Conservation (phyloP, 495 filamentous ascomycete species). For the Paragyromitra xinjiangensis region DNA sequence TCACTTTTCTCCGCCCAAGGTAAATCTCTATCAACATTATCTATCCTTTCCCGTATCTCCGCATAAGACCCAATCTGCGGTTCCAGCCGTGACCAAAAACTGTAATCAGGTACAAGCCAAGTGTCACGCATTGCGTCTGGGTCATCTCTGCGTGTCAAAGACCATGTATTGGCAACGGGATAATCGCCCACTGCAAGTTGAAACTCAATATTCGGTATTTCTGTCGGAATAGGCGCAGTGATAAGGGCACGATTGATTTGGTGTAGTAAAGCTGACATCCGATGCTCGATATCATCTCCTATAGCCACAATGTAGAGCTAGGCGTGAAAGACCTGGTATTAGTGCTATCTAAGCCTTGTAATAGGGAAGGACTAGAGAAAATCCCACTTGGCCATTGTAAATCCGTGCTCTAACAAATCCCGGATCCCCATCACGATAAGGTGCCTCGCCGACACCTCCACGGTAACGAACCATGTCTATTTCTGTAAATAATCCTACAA, state of each 20-base stretch:
- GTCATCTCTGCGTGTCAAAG: conserved; percentile 61
- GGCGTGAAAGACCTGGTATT: neutral
- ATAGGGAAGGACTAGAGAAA: conserved; percentile 45
- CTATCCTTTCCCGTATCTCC: conserved; percentile 64
- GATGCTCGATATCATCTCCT: conserved; percentile 61
- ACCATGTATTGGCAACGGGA: conserved; percentile 63
- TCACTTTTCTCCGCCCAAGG: conserved; percentile 67
- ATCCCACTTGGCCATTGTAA: conserved; percentile 46
- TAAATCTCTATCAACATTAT: conserved; percentile 23
- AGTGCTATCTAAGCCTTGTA: neutral
- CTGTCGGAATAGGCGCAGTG: conserved; percentile 61
- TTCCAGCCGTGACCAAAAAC: conserved; percentile 77
- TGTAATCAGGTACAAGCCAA: conserved; percentile 83
- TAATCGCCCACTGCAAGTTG: conserved; percentile 63
- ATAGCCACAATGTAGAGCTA: conserved; percentile 57
- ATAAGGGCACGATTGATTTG: conserved; percentile 63
- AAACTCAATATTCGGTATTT: conserved; percentile 72
- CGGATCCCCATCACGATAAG: conserved; percentile 44
- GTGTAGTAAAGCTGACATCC: conserved; percentile 60
- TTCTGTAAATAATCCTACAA: conserved; percentile 55
- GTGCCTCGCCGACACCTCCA: conserved; percentile 57
- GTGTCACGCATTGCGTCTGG: conserved; percentile 59
- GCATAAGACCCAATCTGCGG: conserved; percentile 68
- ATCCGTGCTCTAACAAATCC: conserved; percentile 24
- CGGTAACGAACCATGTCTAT: conserved; percentile 50